phyloP scores from a whole-genome alignment of 352 stramenopile genomes.

The Discostella stelligera region DNA sequence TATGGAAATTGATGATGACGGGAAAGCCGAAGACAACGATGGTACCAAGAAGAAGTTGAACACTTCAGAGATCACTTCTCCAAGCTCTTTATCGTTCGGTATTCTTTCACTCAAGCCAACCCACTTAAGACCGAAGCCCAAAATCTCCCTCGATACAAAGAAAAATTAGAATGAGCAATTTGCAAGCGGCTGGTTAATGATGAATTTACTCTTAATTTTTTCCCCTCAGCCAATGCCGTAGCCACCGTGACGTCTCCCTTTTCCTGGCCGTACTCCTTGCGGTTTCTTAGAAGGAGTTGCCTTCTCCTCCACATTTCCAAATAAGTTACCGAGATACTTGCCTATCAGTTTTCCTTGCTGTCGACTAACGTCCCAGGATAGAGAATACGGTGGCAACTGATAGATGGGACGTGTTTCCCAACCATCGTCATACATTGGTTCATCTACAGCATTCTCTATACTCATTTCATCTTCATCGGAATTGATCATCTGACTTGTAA shows the following conservation, averaged over 20 bases:
- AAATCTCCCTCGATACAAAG: conserved; percentile 24
- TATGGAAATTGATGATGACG: conserved; percentile 27
- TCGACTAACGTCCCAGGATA: conserved; percentile 58
- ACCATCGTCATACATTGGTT: conserved; percentile 30
- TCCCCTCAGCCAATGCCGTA: conserved; percentile 74
- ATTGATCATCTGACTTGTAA: neutral
- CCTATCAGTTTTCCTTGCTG: conserved; percentile 68
- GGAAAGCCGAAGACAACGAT: conserved; percentile 3
- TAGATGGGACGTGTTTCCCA: conserved; percentile 71
- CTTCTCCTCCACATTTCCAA: conserved; percentile 60
- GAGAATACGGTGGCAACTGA: conserved; percentile 64
- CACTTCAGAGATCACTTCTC: conserved; percentile 11
- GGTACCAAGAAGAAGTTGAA: conserved; percentile 11
- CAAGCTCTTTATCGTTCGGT: conserved; percentile 29
- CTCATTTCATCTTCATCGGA: conserved; percentile 20
- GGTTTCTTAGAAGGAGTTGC: conserved; percentile 56
- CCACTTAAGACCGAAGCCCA: conserved; percentile 33
- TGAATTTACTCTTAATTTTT: neutral
- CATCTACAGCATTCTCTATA: neutral
- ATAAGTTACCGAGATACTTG: conserved; percentile 60
- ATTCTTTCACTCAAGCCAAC: conserved; percentile 48
- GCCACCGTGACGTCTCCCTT: conserved; percentile 62
- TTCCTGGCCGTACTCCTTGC: conserved; percentile 70
- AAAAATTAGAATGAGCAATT: neutral
- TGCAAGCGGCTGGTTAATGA: neutral